Conservation (phyloP, 139 green algal species). For the Spirogloea muscicola region DNA sequence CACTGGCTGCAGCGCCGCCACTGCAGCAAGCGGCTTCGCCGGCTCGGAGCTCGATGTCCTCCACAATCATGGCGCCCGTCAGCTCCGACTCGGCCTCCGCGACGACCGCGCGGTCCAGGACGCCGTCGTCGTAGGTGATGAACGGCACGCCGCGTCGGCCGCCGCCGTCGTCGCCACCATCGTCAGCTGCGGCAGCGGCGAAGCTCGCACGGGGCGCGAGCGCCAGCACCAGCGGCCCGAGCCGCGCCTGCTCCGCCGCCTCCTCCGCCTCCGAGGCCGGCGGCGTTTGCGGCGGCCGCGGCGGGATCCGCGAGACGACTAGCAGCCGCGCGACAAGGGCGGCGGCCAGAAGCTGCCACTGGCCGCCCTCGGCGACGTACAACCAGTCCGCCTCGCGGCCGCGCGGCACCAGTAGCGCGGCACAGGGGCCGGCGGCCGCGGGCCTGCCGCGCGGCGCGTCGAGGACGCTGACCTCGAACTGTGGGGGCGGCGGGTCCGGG, state of each 20-base stretch:
- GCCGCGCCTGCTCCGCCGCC: not conserved
- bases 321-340: not conserved
- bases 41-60: conserved; percentile 22
- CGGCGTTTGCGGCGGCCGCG: not conserved
- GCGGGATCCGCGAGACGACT: not conserved
- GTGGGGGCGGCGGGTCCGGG: too few species aligned
- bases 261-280: not conserved
- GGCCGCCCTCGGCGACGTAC: not conserved
- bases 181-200: too few species aligned
- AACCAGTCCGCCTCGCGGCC: conserved; percentile 3
- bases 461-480: too few species aligned
- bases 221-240: conserved; percentile 2
- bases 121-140: not conserved
- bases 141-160: too few species aligned
- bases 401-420: not conserved
- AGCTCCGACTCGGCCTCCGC: conserved; percentile 6
- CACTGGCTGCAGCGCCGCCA: too few species aligned
- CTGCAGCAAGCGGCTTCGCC: too few species aligned
- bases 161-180: too few species aligned
- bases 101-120: not conserved
- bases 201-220: conserved; percentile 13
- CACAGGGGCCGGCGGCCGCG: too few species aligned
- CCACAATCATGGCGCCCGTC: conserved; percentile 13
- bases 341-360: conserved; percentile 15
- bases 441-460: too few species aligned